Evolutionary conservation across 2,329 filamentous ascomycete genomes (phyloP), one percentile per base, ranked within the genome.

Genomic region (Cytospora piceae): DNA sequence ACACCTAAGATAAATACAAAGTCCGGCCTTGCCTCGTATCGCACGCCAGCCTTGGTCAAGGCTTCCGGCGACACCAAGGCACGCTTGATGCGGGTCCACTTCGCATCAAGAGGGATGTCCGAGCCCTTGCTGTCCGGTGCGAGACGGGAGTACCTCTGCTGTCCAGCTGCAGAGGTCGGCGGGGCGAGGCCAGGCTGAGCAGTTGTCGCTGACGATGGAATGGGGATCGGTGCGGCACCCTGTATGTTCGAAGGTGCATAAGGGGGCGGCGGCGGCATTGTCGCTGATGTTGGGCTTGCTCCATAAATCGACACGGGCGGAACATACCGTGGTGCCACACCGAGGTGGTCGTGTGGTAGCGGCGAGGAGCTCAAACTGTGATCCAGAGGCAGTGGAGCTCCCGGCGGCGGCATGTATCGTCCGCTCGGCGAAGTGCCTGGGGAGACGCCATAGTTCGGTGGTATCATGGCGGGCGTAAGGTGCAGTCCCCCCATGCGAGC

Each of bases 1-100:
- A 82, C 77, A 5, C 87, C 87, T 0, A 89, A 79, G 4, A 89
- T 75, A 15, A 86, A 87, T 3, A 89, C 85, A 66, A 85, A 89
- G 1, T 83, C 81, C 0, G 85, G 85, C 1, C 84, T 80, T 12
- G 86, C 86, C 73, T 88, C 86, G 70, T 87, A 88, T 12, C 86
- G 82, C 27, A 86, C 79, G 15, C 84, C 81, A 4, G 85, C 84
- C 52, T 80, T 77, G 49, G 82, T 78, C 3, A 89, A 77, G 0
- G 87, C 83, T 68, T 87, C 85, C 6, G 83, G 81, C n/a, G 85
- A 87, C 11, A 89, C 80, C 0, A 87, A 77, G 1, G 76, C 77
- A 15, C 86, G 81, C 63, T 78, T 80, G 39, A 89, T 85, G 64
- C 80, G 82, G 4, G 86, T 89, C 86, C 86, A 89, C 58, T 81